These are phyloP conservation scores for Yamadazyma dendronema DNA, from an alignment of 1,139 yeast genomes.

Conservation along the genomic window DNA sequence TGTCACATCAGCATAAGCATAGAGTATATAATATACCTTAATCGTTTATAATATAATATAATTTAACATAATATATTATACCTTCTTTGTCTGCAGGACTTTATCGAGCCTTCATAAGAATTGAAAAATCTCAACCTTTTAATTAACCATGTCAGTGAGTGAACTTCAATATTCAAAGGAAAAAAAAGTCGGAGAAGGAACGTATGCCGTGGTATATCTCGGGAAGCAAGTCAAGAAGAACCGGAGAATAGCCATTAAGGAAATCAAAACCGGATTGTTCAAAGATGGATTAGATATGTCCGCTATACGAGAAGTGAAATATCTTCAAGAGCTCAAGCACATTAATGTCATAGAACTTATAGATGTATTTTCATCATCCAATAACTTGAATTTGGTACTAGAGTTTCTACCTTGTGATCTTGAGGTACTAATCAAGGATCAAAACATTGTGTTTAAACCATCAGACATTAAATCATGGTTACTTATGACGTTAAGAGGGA, in stretches of 20 bases:
- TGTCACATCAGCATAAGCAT: slow-evolving; percentile 1
- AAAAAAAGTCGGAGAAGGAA: slow-evolving; percentile 96
- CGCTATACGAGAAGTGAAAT: slow-evolving; percentile 92
- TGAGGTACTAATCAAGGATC: slow-evolving; percentile 86
- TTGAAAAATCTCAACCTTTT: too few relatives aligned
- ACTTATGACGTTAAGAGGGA: slow-evolving; percentile 88
- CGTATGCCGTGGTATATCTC: slow-evolving; percentile 94
- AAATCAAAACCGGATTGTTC: slow-evolving; percentile 90
- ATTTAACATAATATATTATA: too few relatives aligned
- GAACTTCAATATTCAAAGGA: slow-evolving; percentile 46
- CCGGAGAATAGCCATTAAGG: slow-evolving; percentile 84
- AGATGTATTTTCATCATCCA: slow-evolving; percentile 76
- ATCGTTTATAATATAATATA: neutral
- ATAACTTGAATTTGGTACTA: slow-evolving; percentile 77
- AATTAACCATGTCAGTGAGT: slow-evolving; percentile 4
- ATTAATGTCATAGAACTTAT: slow-evolving; percentile 80
- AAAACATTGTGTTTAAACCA: slow-evolving; percentile 70
- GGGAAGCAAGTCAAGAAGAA: slow-evolving; percentile 62
- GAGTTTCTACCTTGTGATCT: slow-evolving; percentile 91
- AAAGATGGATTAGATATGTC: slow-evolving; percentile 98
- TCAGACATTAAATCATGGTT: slow-evolving; percentile 94
- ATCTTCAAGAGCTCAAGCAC: slow-evolving; percentile 82
- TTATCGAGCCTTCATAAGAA: too few relatives aligned
- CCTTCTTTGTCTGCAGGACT: too few relatives aligned
- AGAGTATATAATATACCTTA: neutral